Evolutionary conservation across 1,284 basidiomycete species (phyloP).

Genomic region (Hemileia vastatrix): DNA sequence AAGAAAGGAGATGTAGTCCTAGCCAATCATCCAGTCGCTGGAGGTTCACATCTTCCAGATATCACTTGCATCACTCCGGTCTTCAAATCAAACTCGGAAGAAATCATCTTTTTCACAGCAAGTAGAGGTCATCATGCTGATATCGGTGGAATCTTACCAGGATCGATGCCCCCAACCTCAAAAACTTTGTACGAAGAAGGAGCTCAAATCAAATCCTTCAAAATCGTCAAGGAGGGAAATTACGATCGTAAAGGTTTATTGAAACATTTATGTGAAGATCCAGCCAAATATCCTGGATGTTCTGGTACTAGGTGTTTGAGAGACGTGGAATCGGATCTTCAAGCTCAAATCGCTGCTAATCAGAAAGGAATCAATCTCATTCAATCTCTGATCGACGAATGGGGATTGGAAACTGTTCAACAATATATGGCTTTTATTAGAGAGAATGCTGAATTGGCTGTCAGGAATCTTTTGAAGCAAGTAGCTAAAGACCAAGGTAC

Average conservation of each 20-base stretch:
- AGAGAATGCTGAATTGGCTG: conserved; percentile 38
- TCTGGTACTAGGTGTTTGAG: conserved; percentile 39
- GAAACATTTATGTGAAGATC: conserved; percentile 35
- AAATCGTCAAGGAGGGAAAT: conserved; percentile 38
- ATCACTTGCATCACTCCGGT: conserved; percentile 47
- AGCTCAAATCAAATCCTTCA: conserved; percentile 45
- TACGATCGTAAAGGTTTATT: conserved; percentile 37
- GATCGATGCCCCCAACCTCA: conserved; percentile 49
- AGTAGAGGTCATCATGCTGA: conserved; percentile 48
- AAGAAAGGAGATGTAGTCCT: conserved; percentile 48
- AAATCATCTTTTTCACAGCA: conserved; percentile 46
- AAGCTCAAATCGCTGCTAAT: conserved; percentile 44
- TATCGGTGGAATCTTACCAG: conserved; percentile 46
- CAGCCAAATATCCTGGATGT: conserved; percentile 40
- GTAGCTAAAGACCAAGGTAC: conserved; percentile 34
- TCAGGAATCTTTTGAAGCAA: conserved; percentile 37
- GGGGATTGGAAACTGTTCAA: conserved; percentile 40
- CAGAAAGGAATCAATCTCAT: conserved; percentile 43
- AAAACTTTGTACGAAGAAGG: conserved; percentile 48
- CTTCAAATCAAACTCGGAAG: conserved; percentile 34
- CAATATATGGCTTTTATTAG: conserved; percentile 41
- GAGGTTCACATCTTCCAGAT: conserved; percentile 50
- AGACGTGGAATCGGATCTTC: conserved; percentile 41
- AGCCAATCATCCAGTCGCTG: conserved; percentile 49
- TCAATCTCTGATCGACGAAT: conserved; percentile 38